These are phyloP conservation scores for Dactylella cylindrospora DNA, from an alignment of 2,329 filamentous ascomycete genomes.

Conservation along the genomic window DNA sequence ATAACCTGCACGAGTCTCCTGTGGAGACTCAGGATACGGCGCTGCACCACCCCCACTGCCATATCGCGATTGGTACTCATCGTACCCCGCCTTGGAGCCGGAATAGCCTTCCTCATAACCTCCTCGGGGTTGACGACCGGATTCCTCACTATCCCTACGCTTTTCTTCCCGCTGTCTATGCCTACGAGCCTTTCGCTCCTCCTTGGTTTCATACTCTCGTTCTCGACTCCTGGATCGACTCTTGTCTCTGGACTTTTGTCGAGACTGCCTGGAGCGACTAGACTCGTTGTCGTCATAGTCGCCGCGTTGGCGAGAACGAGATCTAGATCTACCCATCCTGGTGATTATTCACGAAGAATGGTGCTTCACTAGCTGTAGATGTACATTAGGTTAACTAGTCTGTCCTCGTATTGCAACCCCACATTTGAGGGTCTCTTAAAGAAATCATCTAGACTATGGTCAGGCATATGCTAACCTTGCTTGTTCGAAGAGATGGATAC, in stretches of 20 bases:
- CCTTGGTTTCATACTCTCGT: constrained; percentile 21
- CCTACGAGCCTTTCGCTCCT: constrained; percentile 34
- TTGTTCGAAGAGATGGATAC: no score
- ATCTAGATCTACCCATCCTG: constrained; percentile 37
- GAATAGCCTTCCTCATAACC: constrained; percentile 14
- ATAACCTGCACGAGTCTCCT: constrained; percentile 30
- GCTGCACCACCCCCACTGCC: constrained; percentile 14
- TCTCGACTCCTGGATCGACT: constrained; percentile 16
- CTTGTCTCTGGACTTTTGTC: constrained; percentile 28
- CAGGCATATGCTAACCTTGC: no score
- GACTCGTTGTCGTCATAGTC: constrained; percentile 4
- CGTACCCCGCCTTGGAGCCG: constrained; percentile 20
- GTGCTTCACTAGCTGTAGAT: no score
- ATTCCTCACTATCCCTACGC: not conserved
- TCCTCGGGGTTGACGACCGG: constrained; percentile 8
- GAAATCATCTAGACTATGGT: no score
- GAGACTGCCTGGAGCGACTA: not conserved
- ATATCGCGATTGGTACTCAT: constrained; percentile 12
- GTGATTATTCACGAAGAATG: constrained; percentile 19
- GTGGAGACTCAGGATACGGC: constrained; percentile 28
- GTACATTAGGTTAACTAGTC: no score
- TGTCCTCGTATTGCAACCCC: no score
- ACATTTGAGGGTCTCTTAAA: no score
- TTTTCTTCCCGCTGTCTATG: constrained; percentile 23
- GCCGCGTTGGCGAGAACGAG: constrained; percentile 17